phyloP scores from a whole-genome alignment of 2,329 filamentous ascomycete genomes.

The Monosporascus sp. region DNA sequence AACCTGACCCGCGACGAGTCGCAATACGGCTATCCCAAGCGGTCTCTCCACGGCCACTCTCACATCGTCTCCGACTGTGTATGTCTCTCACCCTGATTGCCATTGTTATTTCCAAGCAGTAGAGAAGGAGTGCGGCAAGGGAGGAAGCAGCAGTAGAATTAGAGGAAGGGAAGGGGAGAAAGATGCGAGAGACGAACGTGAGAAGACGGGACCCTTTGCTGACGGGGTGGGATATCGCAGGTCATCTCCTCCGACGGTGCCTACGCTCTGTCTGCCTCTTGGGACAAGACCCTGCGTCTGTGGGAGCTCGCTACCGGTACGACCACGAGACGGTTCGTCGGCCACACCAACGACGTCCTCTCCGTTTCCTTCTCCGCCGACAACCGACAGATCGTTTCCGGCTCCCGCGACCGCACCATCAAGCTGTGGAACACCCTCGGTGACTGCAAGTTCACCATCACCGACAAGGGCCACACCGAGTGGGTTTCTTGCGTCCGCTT shows the following conservation, averaged over 20 bases:
- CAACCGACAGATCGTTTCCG: conserved; percentile 99
- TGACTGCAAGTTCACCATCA: conserved; percentile 99
- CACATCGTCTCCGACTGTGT: conserved; percentile 99
- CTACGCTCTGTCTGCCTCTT: conserved; percentile 97
- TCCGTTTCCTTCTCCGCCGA: conserved; percentile 99
- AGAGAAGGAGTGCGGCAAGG: neutral
- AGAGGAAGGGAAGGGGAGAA: conserved; percentile 1
- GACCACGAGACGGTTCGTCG: conserved; percentile 97
- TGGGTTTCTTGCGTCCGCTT: conserved; percentile 99
- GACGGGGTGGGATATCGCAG: conserved; percentile 43
- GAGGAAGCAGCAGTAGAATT: neutral
- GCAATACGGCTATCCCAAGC: conserved; percentile 98
- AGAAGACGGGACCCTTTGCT: conserved; percentile 11
- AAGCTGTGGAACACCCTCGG: conserved; percentile 99
- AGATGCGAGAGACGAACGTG: conserved; percentile 4
- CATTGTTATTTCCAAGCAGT: neutral
- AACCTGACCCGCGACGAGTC: conserved; percentile 98
- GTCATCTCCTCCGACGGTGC: conserved; percentile 99
- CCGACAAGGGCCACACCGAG: conserved; percentile 99
- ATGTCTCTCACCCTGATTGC: conserved; percentile 43
- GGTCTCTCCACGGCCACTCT: conserved; percentile 96
- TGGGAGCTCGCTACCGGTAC: conserved; percentile 98
- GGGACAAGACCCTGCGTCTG: conserved; percentile 99
- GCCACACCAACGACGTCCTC: conserved; percentile 98
- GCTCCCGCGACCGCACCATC: conserved; percentile 96